Conservation (phyloP, 495 filamentous ascomycete genomes). For the Aspergillus bridgeri region DNA sequence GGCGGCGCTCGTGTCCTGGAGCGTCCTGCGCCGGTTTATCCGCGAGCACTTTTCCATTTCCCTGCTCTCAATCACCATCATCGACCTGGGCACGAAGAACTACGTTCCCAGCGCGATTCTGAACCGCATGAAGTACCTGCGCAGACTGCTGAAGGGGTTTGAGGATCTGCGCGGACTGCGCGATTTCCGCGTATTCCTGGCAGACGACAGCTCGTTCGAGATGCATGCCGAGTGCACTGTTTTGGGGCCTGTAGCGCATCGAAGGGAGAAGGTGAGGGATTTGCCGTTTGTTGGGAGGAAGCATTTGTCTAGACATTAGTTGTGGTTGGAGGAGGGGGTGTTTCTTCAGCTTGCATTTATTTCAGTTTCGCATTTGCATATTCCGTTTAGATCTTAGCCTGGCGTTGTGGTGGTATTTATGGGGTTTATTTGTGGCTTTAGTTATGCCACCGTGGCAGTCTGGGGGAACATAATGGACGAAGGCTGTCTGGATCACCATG, state of each 20-base stretch:
- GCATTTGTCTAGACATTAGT: background rate
- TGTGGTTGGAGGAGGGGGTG: too few species aligned
- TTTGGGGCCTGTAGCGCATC: slow-evolving; percentile 4
- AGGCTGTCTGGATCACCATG: too few species aligned
- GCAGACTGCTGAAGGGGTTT: slow-evolving; percentile 17
- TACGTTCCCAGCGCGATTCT: background rate
- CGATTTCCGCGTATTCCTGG: slow-evolving; percentile 18
- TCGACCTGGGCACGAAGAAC: slow-evolving; percentile 18
- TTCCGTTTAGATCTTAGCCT: too few species aligned
- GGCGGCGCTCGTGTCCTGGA: slow-evolving; percentile 16
- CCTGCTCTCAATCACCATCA: slow-evolving; percentile 16
- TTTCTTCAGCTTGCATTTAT: background rate
- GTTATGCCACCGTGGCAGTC: too few species aligned
- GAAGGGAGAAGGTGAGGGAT: slow-evolving; percentile 3
- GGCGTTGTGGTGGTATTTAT: too few species aligned
- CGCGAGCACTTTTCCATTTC: slow-evolving; percentile 25
- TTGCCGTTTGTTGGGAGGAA: slow-evolving; percentile 1
- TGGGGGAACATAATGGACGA: too few species aligned
- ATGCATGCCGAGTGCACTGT: slow-evolving; percentile 16
- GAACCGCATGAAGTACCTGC: slow-evolving; percentile 14
- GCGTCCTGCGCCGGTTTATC: slow-evolving; percentile 25
- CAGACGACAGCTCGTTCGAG: slow-evolving; percentile 16
- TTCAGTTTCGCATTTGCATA: background rate
- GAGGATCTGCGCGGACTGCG: slow-evolving; percentile 15
- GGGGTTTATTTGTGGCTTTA: too few species aligned